Base-by-base conservation (phyloP, 768 basidiomycete genomes). In the Calocybe indica region DNA sequence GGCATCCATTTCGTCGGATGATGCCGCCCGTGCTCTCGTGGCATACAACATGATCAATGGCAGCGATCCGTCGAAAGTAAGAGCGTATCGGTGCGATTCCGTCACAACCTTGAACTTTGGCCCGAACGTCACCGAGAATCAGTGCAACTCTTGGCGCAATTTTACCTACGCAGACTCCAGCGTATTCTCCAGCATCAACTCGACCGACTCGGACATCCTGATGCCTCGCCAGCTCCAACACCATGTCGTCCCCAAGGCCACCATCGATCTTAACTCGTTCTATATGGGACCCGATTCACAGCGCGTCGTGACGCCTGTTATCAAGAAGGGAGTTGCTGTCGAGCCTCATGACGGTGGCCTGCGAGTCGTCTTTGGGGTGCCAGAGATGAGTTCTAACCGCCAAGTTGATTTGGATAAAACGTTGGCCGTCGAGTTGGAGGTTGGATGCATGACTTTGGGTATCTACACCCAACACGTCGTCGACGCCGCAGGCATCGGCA, bases 171-270 rank as follows among this genome's bases (percentile, higher is more conserved):
- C 48, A 29, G 58, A 62, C n/a, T 30, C 31, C 11, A 48, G 44
- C 9, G 30, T 56, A 29, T 59, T 56, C 45, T 7, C 10, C 11
- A 45, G 31, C 6, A 32, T 59, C 9, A 62, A 62, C 32, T 47
- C 52, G 4, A 58, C 60, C 4, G 60, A 62, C 36, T 56, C 55
- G 28, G 60, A 54, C 32, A 49, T 55, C 36, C 55, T 62, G 28
- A 55, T 59, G 52, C 52, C 54, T 0, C 54, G 52, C 28, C 54
- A 55, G 28, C 50, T 59, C 8, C 32, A 30, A 1, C 45, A 47
- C 7, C 15, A 49, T 36, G 15, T 43, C 11, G 10, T 6, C 0
- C 22, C 10, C 7, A 32, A 41, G 3, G 36, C 36, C 7, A 12
- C 33, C 14, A 33, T 52, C 11, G 46, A 55, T 37, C 31, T 58